Percentiles rank a stretch among this genome's conserved stretches.
These are phyloP conservation scores for Lagenaria siceraria DNA, from an alignment of 306 rosid species.

Conservation along the genomic window DNA sequence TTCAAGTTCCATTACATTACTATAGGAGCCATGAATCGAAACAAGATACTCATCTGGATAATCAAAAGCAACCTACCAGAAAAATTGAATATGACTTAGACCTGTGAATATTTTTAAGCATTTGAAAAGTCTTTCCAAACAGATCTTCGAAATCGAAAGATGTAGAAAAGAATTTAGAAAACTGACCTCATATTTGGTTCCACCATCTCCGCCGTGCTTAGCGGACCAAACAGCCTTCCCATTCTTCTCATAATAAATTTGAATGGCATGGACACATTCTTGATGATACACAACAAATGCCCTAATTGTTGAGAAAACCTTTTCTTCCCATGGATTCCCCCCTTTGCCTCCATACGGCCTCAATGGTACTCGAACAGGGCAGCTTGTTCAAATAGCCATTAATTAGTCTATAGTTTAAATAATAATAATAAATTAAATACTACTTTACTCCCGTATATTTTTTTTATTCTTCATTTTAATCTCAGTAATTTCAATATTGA, in stretches of 20 bases:
- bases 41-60: neutral
- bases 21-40: neutral
- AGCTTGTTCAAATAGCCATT: neutral
- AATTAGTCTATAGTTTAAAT: neutral
- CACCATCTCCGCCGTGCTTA: constrained; percentile 21
- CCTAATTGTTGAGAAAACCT: constrained; percentile 15
- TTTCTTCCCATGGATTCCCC: constrained; percentile 19
- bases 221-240: constrained; percentile 15
- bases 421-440: too few relatives aligned
- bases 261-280: constrained; percentile 14
- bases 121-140: too few relatives aligned
- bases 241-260: constrained; percentile 11
- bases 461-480: too few relatives aligned
- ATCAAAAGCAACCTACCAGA: neutral
- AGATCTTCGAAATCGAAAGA: too few relatives aligned
- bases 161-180: neutral
- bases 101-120: too few relatives aligned
- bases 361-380: neutral
- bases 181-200: constrained; percentile 24
- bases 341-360: constrained; percentile 21
- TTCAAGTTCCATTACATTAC: neutral
- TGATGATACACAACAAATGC: constrained; percentile 9
- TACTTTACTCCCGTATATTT: too few relatives aligned
- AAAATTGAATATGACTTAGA: too few relatives aligned
- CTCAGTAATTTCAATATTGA: too few relatives aligned